Evolutionary conservation across 768 basidiomycete species (phyloP).

Genomic region (Leccinellum luteum): DNA sequence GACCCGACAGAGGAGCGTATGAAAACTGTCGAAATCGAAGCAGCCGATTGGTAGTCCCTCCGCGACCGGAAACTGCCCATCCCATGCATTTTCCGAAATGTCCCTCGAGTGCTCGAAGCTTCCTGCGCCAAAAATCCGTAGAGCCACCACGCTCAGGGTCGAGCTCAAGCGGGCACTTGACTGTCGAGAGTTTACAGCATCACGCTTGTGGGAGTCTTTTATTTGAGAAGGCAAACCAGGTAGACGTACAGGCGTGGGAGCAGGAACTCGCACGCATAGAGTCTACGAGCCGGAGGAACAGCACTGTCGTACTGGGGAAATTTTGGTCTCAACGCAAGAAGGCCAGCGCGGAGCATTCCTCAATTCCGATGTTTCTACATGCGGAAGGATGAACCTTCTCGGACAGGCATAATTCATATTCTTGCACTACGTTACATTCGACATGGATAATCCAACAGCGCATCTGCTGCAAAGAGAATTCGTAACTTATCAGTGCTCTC

Average conservation of each 20-base stretch:
- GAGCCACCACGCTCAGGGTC: slow-evolving; percentile 32
- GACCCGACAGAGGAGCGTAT: slow-evolving; percentile 16
- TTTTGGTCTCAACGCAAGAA: slow-evolving; percentile 30
- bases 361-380: slow-evolving; percentile 21
- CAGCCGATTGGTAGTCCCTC: slow-evolving; percentile 13
- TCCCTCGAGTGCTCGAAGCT: slow-evolving; percentile 8
- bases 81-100: slow-evolving; percentile 15
- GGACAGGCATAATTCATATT: slow-evolving; percentile 1
- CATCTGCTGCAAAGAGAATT: slow-evolving; percentile 8
- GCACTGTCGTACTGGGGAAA: slow-evolving; percentile 35
- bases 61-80: slow-evolving; percentile 30
- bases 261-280: slow-evolving; percentile 74
- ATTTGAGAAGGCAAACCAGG: slow-evolving; percentile 28
- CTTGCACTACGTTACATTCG: slow-evolving; percentile 10
- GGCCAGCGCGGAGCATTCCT: slow-evolving; percentile 18
- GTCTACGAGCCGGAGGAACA: slow-evolving; percentile 49
- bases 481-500: slow-evolving; percentile 8
- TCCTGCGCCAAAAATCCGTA: slow-evolving; percentile 22
- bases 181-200: slow-evolving; percentile 17
- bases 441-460: slow-evolving; percentile 2
- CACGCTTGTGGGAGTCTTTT: slow-evolving; percentile 17
- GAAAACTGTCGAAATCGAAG: slow-evolving; percentile 14
- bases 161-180: slow-evolving; percentile 36
- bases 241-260: slow-evolving; percentile 69
- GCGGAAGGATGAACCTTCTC: slow-evolving; percentile 21